Evolutionary conservation across 2,329 filamentous ascomycete species (phyloP), one percentile per base, ranked within the genome.

Genomic region (Didymella sp.): DNA sequence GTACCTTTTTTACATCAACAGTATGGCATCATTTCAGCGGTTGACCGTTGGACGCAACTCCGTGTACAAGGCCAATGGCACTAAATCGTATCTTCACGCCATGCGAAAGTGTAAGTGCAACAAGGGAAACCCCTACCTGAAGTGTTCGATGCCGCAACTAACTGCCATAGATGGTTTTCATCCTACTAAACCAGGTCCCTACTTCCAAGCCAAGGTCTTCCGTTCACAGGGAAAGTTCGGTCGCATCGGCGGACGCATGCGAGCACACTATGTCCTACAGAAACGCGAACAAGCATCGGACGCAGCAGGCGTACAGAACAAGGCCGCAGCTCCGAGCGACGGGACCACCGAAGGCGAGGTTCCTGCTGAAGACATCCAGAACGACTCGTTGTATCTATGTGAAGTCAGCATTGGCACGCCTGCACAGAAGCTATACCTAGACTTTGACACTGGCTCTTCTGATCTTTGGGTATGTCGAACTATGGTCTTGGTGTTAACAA

Each of bases 401-500:
- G 80, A 84, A 27, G 84, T 91, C 24, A 70, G 77, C 13, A 87
- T 91, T 58, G 89, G 89, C 25, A 87, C 84, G 1, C 88, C 88
- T 15, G 74, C 81, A 1, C 88, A 91, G 77, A 85, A 51, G 11
- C 54, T 78, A 50, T 82, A 81, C 61, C 73, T 90, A 13, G 84
- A 90, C 67, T 90, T 91, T 59, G 89, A 91, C 71, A 90, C 88
- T 35, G 88, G 88, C 19, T 89, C 86, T 11, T 82, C 87, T 19
- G 89, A 91, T 77, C 79, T 89, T 21, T 91, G 87, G 88, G 77
- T 85, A 44, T 12, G 58, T 54, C 15, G 15, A 6, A 5, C 3
- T 3, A 15, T 7, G 15, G n/a, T 22, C 12, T 13, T 22, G 19
- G 3, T 37, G 19, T 22, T 31, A 28, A 21, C 12, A 2, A 11